Conservation (phyloP, 345 rosid genomes). For the Conringia planisiliqua region DNA sequence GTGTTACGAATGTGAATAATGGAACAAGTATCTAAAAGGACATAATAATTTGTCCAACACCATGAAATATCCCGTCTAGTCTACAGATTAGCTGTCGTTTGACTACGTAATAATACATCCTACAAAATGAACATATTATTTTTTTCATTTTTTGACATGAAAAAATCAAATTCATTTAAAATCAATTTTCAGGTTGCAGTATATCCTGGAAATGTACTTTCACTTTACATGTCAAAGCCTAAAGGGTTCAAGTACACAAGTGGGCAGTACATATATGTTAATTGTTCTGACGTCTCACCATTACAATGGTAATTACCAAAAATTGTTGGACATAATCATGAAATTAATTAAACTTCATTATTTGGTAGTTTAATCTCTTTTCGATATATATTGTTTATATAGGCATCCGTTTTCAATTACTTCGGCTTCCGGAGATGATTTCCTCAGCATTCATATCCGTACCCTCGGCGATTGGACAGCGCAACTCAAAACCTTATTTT, state of each 20-base stretch:
- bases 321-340: background rate
- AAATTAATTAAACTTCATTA: background rate
- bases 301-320: conserved; percentile 56
- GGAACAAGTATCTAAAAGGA: background rate
- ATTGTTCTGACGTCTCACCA: conserved; percentile 72
- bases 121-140: background rate
- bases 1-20: background rate
- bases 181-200: conserved; percentile 58
- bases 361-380: background rate
- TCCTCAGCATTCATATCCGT: conserved; percentile 57
- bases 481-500: conserved; percentile 58
- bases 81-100: no score
- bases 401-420: conserved; percentile 80
- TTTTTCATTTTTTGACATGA: background rate
- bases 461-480: conserved; percentile 83
- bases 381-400: background rate
- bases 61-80: no score
- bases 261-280: conserved; percentile 81
- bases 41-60: background rate
- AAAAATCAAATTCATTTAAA: background rate
- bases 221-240: conserved; percentile 73
- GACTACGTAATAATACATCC: background rate
- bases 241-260: conserved; percentile 75
- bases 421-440: conserved; percentile 64
- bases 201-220: conserved; percentile 78